phyloP scores from a whole-genome alignment of 2,329 filamentous ascomycete genomes.

The Macrophomina pseudophaseolina region DNA sequence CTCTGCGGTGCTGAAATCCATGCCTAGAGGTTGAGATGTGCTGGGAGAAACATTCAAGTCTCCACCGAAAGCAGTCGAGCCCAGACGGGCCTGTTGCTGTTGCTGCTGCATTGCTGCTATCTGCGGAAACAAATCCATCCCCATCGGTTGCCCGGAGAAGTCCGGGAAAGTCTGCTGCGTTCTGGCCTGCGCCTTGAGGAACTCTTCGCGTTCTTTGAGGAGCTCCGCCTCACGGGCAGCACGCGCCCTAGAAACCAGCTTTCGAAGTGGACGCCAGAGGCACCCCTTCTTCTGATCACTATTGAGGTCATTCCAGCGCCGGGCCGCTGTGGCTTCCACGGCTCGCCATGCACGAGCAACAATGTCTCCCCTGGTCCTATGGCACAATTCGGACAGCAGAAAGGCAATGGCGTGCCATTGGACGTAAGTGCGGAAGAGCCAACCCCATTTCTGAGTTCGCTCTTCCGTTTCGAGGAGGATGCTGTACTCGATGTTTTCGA shows the following conservation, averaged over 20 bases:
- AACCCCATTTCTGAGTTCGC: constrained; percentile 66
- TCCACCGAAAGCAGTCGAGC: neutral
- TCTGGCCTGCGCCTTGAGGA: constrained; percentile 33
- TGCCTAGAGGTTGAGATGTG: constrained; percentile 16
- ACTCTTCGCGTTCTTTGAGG: constrained; percentile 40
- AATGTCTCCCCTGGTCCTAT: constrained; percentile 60
- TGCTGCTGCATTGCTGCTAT: constrained; percentile 22
- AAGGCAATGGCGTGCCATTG: constrained; percentile 71
- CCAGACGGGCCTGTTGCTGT: neutral
- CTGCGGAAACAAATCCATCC: constrained; percentile 31
- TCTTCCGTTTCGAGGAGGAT: constrained; percentile 68
- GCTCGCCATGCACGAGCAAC: constrained; percentile 67
- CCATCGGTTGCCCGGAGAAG: constrained; percentile 28
- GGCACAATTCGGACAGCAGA: constrained; percentile 64
- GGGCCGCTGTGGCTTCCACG: constrained; percentile 54
- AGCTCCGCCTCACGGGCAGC: constrained; percentile 59
- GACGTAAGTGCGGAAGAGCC: constrained; percentile 68
- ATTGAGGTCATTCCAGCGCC: constrained; percentile 45
- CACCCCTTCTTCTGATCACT: constrained; percentile 47
- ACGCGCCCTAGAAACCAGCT: constrained; percentile 64
- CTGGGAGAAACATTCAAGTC: neutral
- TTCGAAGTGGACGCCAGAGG: constrained; percentile 67
- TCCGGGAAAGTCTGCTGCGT: constrained; percentile 30
- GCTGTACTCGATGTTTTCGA: constrained; percentile 76
- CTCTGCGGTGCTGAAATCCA: constrained; percentile 1